Evolutionary conservation across 2,329 filamentous ascomycete genomes (phyloP), one percentile per base, ranked within the genome.

Genomic region (Cercospora beticola): DNA sequence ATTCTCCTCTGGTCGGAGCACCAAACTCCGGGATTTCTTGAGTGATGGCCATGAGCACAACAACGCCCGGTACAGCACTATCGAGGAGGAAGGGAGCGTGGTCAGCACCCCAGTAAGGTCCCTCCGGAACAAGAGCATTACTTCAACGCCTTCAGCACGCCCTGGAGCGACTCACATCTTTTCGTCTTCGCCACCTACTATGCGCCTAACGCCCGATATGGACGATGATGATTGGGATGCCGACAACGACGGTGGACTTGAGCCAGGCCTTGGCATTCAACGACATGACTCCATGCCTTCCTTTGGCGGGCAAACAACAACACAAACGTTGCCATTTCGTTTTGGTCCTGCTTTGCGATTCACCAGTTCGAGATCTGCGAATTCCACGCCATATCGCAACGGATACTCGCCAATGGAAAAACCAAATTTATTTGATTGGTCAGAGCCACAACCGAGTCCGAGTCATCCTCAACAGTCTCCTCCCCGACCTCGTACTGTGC

Each of bases 401-500:
- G 74, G 72, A 60, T 71, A 75, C 61, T 78, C 79, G 40, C 72
- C 79, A 74, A 69, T 75, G 71, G 80, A 84, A 69, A 78, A 76
- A 71, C 81, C 90, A 78, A 93, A 86, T 72, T 82, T 94, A 3
- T 94, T 94, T 74, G 91, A 94, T 78, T 75, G 74, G 74, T 62
- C 89, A 59, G 92, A 94, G 77, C 85, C 89, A 14, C 80, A 86
- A 28, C 81, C 83, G 6, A 83, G 87, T 68, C 90, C 91, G 66
- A 90, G 88, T 79, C 81, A 83, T 63, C 87, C 90, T 58, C 86
- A 85, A 68, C 86, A 86, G 30, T 84, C 85, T 46, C 85, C 85
- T n/a, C 84, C 85, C 57, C 86, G 91, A 28, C 91, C 91, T 1
- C 89, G 87, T 75, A 94, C 92, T 14, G 89, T 92, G 43, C 90